Percentiles rank a stretch among this genome's conserved stretches.
Conservation (phyloP, 805 yeast genomes). For the Candida arabinofermentans region DNA sequence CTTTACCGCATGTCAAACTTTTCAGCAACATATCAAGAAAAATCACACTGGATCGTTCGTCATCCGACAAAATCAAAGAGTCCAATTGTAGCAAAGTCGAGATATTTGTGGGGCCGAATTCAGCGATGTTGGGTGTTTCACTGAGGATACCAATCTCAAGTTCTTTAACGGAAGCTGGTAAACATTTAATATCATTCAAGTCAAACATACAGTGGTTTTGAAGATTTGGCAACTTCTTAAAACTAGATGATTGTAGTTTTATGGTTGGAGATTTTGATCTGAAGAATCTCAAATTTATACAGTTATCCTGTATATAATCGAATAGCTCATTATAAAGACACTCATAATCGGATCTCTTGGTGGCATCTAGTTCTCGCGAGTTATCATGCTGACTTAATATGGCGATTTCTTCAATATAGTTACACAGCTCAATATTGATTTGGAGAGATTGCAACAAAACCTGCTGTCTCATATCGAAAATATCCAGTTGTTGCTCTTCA, state of each 20-base stretch:
- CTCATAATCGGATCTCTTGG: constrained; percentile 2
- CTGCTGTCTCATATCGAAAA: constrained; percentile 36
- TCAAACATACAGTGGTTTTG: constrained; percentile 14
- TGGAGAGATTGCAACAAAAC: constrained; percentile 35
- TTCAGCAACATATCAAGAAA: constrained; percentile 31
- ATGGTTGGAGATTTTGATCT: constrained; percentile 5
- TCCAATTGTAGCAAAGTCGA: constrained; percentile 4
- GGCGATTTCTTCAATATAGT: constrained; percentile 31
- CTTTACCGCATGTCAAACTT: constrained; percentile 3
- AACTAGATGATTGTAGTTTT: constrained; percentile 3
- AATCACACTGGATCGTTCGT: constrained; percentile 27
- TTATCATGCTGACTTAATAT: constrained; percentile 24
- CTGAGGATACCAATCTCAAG: constrained; percentile 14
- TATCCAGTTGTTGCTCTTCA: constrained; percentile 33
- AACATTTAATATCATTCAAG: constrained; percentile 13
- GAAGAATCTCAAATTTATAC: constrained; percentile 11
- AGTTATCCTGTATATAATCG: constrained; percentile 18
- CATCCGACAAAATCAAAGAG: constrained; percentile 10
- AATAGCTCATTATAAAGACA: constrained; percentile 20
- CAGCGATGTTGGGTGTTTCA: constrained; percentile 2
- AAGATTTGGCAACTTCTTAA: constrained; percentile 8
- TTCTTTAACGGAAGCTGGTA: constrained; percentile 18
- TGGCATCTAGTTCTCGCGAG: constrained; percentile 18
- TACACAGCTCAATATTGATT: constrained; percentile 33
- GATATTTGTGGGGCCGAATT: constrained; percentile 2